Conservation (phyloP, 23 red algal genomes). For the Pyropia yezoensis region DNA sequence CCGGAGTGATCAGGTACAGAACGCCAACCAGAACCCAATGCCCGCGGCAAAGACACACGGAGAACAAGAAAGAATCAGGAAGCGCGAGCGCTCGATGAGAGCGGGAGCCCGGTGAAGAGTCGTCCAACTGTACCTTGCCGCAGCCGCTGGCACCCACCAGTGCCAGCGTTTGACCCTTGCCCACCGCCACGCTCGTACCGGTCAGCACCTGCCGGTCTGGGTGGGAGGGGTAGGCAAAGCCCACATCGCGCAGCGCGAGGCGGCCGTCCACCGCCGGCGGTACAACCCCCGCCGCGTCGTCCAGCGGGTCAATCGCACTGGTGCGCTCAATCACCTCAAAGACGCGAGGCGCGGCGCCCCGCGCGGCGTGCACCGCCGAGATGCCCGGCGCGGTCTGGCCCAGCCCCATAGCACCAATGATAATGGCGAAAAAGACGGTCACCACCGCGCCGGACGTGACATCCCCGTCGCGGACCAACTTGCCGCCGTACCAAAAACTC, state of each 20-base stretch:
- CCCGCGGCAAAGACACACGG: too few relatives aligned
- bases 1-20: too few relatives aligned
- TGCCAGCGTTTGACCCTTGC: slow-evolving; percentile 61
- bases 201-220: slow-evolving; percentile 50
- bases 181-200: slow-evolving; percentile 46
- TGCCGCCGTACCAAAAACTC: slow-evolving; percentile 70
- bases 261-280: slow-evolving; percentile 25
- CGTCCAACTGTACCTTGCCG: slow-evolving; percentile 32
- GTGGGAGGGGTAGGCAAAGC: slow-evolving; percentile 79
- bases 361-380: slow-evolving; percentile 33
- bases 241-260: slow-evolving; percentile 45
- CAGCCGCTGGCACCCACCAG: slow-evolving; percentile 84
- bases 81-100: too few relatives aligned
- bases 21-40: too few relatives aligned
- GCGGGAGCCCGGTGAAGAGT: too few relatives aligned
- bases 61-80: too few relatives aligned
- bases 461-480: slow-evolving; percentile 43
- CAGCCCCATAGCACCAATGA: slow-evolving; percentile 72
- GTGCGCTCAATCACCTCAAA: slow-evolving; percentile 62
- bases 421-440: slow-evolving; percentile 69
- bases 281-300: slow-evolving; percentile 23
- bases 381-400: slow-evolving; percentile 58
- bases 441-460: slow-evolving; percentile 70
- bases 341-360: slow-evolving; percentile 64
- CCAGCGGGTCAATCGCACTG: slow-evolving; percentile 27